Evolutionary conservation across 108 stramenopile genomes (phyloP), one percentile per base, ranked within the genome.

Genomic region (Thalassiosira profunda): DNA sequence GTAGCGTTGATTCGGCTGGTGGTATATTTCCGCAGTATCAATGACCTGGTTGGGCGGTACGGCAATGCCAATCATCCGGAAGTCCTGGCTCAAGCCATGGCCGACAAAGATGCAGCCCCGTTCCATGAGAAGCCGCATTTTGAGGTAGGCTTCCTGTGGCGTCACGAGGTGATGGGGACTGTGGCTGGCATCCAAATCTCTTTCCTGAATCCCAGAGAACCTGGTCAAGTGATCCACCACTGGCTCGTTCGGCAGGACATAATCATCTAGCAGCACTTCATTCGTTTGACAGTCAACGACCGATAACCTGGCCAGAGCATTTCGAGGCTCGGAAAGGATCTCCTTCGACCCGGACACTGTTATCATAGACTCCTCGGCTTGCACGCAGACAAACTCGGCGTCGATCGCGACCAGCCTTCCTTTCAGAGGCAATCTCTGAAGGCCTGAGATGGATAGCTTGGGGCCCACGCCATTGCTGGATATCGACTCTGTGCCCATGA

Each of bases 181-280:
- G 7, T 59, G 59, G n/a, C 67, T 70, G 2, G 93, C 87, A 77
- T 98, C 91, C 56, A 99, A 62, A 80, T 99, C 98, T 37, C 64
- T 88, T 28, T 65, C 76, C 5, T 74, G 69, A 38, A 99, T 87
- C 21, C 98, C 98, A 43, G 86, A 89, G 63, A 99, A 99, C 10
- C 98, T 82, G 42, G 98, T 98, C 44, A 97, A 68, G 67, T 92
- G 96, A 70, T 99, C 98, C 12, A 91, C 88, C 21, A 98, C 95
- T 10, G 88, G 88, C 72, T 99, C 98, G 37, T 76, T 67, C 40
- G 93, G 96, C 38, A 96, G 52, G 26, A 99, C 91, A 51, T 96
- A 92, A 72, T 98, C 97, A 60, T 99, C 98, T 11, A 98, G 56
- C 23, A 98, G 56, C 0, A 92, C 84, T 36, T 66, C 51, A 17